Evolutionary conservation across 805 yeast species (phyloP), one percentile per base, ranked within the genome.

Genomic region (Saturnispora dispora): DNA sequence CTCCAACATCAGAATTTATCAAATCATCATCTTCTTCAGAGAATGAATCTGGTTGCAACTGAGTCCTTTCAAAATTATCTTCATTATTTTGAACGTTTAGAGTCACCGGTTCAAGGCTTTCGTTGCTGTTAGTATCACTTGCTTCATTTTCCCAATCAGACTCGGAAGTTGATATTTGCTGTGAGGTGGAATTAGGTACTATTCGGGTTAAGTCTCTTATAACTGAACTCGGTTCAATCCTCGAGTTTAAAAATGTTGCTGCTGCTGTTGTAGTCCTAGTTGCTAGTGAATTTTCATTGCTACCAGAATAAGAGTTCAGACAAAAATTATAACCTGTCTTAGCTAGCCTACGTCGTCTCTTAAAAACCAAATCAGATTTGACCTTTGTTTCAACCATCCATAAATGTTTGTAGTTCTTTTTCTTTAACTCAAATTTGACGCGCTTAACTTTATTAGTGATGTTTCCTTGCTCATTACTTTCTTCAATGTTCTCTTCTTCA

Each of bases 351-450:
- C 68, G 56, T 2, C 66, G 56, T 33, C 65, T 63, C 45, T 66
- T 65, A 49, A 60, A 65, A n/a, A 57, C 44, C 60, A 63, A 57
- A 51, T 64, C 70, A 20, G 61, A 58, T 41, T 60, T 53, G 36
- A 52, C 57, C 60, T 28, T 57, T 39, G 25, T 37, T 25, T 36
- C 46, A 11, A n/a, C 27, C 46, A 25, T 39, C 22, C 30, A 27
- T 15, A 25, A 43, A 35, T 25, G 28, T 28, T 50, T 40, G 8
- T 22, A 20, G 7, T 17, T 27, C 17, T 25, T 44, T 13, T 25
- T 44, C 7, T 45, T 41, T 5, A 50, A 20, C 23, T 40, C 45
- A 15, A 55, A 44, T 44, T 43, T 50, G 15, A 50, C 46, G 40
- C 41, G 50, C 22, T 50, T 51, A 25, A 9, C 43, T 13, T 20